A percentile compares a stretch with the other conserved stretches of the same genome.
phyloP scores from a whole-genome alignment of 192 early-diverging fungal species.

The Coemansia sp. region DNA sequence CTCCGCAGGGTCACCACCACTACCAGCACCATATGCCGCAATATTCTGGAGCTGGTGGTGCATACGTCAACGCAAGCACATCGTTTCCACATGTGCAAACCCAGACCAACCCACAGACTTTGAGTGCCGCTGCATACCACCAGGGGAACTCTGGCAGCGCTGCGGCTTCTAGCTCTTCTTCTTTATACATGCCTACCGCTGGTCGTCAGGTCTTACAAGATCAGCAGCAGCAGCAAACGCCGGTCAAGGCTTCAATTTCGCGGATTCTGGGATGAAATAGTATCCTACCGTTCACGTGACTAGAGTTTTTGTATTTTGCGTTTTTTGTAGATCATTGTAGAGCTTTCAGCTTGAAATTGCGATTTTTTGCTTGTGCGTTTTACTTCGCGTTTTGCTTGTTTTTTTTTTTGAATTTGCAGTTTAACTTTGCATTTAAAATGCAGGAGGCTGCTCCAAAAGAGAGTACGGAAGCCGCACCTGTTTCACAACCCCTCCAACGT shows the following conservation, averaged over 20 bases:
- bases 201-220: too few species aligned
- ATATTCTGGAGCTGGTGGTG: too few species aligned
- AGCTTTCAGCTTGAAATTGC: neutral
- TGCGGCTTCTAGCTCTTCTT: slow-evolving; percentile 1
- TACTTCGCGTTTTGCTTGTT: slow-evolving; percentile 18
- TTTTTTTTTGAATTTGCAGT: slow-evolving; percentile 4
- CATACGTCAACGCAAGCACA: too few species aligned
- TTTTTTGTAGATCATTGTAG: neutral
- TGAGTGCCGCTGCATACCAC: too few species aligned
- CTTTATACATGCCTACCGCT: slow-evolving; percentile 4
- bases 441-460: too few species aligned
- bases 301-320: neutral
- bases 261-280: slow-evolving; percentile 21
- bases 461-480: too few species aligned
- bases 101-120: too few species aligned
- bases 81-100: too few species aligned
- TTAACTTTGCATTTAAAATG: slow-evolving; percentile 1
- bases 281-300: neutral
- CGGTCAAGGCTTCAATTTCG: slow-evolving; percentile 32
- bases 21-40: too few species aligned
- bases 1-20: too few species aligned
- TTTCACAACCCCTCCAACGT: slow-evolving; percentile 9
- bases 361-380: slow-evolving; percentile 2
- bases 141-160: neutral
- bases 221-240: slow-evolving; percentile 8